Evolutionary conservation across 2,329 filamentous ascomycete genomes (phyloP), one percentile per base, ranked within the genome.

Genomic region (Pseudocercospora musae): DNA sequence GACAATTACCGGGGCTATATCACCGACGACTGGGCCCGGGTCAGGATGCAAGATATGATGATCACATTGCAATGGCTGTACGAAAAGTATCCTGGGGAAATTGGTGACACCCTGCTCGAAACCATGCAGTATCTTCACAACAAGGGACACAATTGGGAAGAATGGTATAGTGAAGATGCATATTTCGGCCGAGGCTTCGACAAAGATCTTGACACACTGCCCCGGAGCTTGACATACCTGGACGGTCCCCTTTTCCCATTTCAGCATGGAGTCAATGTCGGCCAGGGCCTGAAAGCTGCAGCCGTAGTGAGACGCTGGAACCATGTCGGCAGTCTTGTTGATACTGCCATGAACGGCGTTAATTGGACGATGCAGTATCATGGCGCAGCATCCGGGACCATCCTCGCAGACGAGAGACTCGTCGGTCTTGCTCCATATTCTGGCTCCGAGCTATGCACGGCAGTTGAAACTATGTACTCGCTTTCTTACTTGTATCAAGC

Each of bases 401-500:
- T 84, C 50, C 74, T 84, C 11, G 82, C 77, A 1, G 82, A 85
- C 62, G 82, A 84, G 65, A 73, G 79, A 23, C 66, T 83, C 23
- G 75, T 75, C 3, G 80, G 80, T 1, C 67, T 81, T 11, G 77
- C 75, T 53, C 80, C 82, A 2, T 74, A 72, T 8, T 71, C 74
- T 55, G 76, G 75, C n/a, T 77, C 78, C 0, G 82, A 85, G 69
- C 75, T 82, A 0, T 85, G 82, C 71, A 82, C 79, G 1, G 75
- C 78, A 1, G 82, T 83, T 4, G 82, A 85, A 69, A 78, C 78
- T 0, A 82, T 83, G 70, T 84, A 79, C 71, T 83, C 81, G 0
- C 70, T 83, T 21, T 76, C 74, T 27, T 84, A 83, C 60, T 73
- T 83, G n/a, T 84, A 84, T 67, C 79, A 80, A 53, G 73, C 78